Conservation (phyloP, 2,329 filamentous ascomycete species). For the Aspergillus tubingensis region DNA sequence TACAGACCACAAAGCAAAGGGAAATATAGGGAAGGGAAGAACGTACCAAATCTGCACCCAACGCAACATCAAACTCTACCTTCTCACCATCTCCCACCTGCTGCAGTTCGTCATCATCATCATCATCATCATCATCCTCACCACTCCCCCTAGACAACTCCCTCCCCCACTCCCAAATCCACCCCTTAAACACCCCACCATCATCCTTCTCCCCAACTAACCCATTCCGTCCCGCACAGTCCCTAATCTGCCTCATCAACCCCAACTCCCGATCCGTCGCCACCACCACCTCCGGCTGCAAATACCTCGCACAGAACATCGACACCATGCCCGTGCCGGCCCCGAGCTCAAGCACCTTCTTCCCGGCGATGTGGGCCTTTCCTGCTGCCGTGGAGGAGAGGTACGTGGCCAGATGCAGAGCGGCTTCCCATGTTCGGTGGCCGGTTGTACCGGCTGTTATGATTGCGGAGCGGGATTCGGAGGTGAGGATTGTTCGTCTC, state of each 20-base stretch:
- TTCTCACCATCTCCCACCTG: no score
- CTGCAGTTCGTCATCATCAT: neutral
- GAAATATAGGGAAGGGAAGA: neutral
- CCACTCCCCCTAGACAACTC: constrained; percentile 22
- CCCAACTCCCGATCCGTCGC: constrained; percentile 63
- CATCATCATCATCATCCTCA: constrained; percentile 10
- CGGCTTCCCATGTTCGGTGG: constrained; percentile 70
- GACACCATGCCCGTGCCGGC: constrained; percentile 68
- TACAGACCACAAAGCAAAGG: no score
- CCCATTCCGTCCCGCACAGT: constrained; percentile 40
- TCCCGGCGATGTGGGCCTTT: constrained; percentile 50
- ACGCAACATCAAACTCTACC: constrained; percentile 40
- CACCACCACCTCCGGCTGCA: constrained; percentile 56
- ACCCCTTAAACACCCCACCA: constrained; percentile 25
- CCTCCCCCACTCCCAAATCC: constrained; percentile 48
- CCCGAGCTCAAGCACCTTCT: constrained; percentile 64
- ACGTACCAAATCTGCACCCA: constrained; percentile 46
- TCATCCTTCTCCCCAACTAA: constrained; percentile 19
- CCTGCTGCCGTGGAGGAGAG: constrained; percentile 52
- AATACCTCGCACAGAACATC: constrained; percentile 62
- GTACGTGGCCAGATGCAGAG: constrained; percentile 64
- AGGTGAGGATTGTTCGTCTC: constrained; percentile 41
- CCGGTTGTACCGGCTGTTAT: constrained; percentile 65
- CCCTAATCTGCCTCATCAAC: constrained; percentile 42
- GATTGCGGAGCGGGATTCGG: constrained; percentile 57